phyloP scores from a whole-genome alignment of 306 rosid species.

The Cucumis hystrix region DNA sequence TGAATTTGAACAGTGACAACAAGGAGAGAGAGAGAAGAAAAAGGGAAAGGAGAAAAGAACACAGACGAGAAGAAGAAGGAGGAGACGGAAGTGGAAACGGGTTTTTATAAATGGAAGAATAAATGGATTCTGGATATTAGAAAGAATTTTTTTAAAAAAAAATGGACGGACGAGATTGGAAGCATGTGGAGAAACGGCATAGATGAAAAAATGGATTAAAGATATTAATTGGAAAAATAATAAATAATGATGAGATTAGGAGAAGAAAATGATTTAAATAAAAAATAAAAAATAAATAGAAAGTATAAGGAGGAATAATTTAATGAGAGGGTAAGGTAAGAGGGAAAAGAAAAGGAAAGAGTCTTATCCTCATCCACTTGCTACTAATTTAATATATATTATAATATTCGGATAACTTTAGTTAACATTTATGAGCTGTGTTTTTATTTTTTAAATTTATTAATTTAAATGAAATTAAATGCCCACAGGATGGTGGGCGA shows the following conservation, averaged over 20 bases:
- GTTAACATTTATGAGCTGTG: slow-evolving; percentile 17
- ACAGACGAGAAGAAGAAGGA: background rate
- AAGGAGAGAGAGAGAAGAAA: background rate
- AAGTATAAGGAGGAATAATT: background rate
- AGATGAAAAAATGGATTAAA: background rate
- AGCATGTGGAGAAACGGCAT: background rate
- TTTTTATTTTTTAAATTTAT: background rate
- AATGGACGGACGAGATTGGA: slow-evolving; percentile 2
- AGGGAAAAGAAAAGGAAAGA: background rate
- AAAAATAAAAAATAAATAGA: too few species aligned
- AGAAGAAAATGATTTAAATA: background rate
- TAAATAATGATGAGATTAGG: background rate
- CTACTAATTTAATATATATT: background rate
- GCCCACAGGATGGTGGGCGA: background rate
- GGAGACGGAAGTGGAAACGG: background rate
- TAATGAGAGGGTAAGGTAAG: background rate
- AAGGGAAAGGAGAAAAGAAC: background rate
- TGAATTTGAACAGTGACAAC: background rate
- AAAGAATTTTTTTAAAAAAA: background rate
- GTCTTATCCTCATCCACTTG: slow-evolving; percentile 48
- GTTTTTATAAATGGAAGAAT: background rate
- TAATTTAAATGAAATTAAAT: too few species aligned
- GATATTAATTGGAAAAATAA: background rate
- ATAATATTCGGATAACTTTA: background rate
- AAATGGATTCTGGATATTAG: background rate